Base-by-base conservation (phyloP, 2,329 filamentous ascomycete species). In the Aspergillus novofumigatus region DNA sequence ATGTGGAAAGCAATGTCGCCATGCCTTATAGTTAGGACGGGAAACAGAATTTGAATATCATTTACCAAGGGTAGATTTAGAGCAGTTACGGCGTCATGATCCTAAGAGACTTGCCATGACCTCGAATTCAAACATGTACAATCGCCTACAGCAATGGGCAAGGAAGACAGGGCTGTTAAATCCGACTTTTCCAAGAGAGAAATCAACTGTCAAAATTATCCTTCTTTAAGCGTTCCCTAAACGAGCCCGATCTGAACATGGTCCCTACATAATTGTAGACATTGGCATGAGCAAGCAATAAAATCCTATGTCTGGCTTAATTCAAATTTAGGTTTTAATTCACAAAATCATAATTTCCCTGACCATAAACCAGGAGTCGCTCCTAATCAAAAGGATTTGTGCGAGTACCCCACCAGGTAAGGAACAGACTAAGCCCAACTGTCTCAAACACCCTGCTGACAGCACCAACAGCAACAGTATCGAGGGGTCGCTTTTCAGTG, bases 351-450 rank as follows among this genome's bases (percentile, higher is more conserved):
- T n/a, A 25, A 21, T 51, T 28, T 7, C 25, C 41, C n/a, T n/a
- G 17, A 38, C 32, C 32, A 38, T 38, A 29, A 29, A 29, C 23
- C 20, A 49, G 21, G 35, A 53, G 38, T 14, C 47, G 48, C 23
- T 67, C 83, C 21, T 89, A 92, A 72, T 92, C 86, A 77, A 96
- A 95, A 59, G 91, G 91, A 81, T 92, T 93, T 79, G 91, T 94
- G 73, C 90, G 88, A 71, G 93, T 97, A 71, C 93, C 93, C 93
- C 93, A 97, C 89, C 91, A 97, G 73, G 91, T 96, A 69, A 97
- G 83, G 85, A 97, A 91, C 70, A 96, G 75, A 62, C 89, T 92
- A 58, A 97, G 85, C 63, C 93, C 94, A 59, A 97, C 85, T 3
- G 94, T 97, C 85, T 97, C 94, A 67, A 96, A 85, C 67, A 94